Conservation (phyloP, 1,139 yeast species). For the Pneumocystis oryctolagi region DNA sequence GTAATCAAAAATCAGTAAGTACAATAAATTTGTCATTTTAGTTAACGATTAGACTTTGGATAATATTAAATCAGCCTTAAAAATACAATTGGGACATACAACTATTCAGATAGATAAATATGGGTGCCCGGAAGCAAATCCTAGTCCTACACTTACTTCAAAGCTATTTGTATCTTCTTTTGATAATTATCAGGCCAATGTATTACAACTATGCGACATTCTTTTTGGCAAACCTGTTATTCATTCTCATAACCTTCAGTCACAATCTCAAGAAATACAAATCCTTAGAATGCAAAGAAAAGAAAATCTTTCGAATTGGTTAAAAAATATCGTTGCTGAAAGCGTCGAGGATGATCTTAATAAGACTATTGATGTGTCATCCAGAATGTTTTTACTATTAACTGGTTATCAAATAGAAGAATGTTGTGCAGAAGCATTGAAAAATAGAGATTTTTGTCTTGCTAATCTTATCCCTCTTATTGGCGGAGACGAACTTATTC, state of each 20-base stretch:
- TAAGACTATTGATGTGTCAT: conserved; percentile 14
- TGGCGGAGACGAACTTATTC: conserved; percentile 51
- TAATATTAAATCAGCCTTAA: neutral
- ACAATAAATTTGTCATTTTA: neutral
- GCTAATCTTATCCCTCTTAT: conserved; percentile 55
- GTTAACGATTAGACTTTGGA: neutral
- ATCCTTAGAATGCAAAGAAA: conserved; percentile 10
- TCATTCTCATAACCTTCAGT: conserved; percentile 18
- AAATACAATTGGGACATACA: conserved; percentile 4
- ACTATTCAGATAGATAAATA: neutral
- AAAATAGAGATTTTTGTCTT: conserved; percentile 48
- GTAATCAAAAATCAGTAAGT: neutral
- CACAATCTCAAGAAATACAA: conserved; percentile 8
- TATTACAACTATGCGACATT: conserved; percentile 42
- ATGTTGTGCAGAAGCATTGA: conserved; percentile 50
- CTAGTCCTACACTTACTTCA: conserved; percentile 5
- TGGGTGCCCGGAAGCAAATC: conserved; percentile 6
- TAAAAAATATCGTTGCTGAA: conserved; percentile 35
- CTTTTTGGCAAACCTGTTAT: conserved; percentile 37
- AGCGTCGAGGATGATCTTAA: conserved; percentile 26
- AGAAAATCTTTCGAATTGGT: conserved; percentile 39
- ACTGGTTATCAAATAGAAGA: conserved; percentile 42
- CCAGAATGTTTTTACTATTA: conserved; percentile 35
- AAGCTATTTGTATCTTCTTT: neutral
- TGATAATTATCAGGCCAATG: conserved; percentile 3